Conservation (phyloP, 192 early-diverging fungal species). For the Pilaira anomala region DNA sequence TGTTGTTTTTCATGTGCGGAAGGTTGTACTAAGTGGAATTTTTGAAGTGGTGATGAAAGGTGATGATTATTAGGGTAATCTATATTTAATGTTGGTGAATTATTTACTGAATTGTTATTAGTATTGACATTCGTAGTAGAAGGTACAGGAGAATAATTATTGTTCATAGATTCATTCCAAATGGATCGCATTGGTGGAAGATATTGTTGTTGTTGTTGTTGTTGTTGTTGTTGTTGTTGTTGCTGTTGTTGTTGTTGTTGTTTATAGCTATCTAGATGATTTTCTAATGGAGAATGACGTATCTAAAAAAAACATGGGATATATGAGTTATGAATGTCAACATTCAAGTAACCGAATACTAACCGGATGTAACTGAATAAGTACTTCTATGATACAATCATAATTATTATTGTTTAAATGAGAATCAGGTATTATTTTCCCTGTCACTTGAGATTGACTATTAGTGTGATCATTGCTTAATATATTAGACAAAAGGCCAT, state of each 20-base stretch:
- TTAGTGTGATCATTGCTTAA: constrained; percentile 7
- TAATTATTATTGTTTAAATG: background rate
- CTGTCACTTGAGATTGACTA: constrained; percentile 10
- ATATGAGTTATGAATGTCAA: too few relatives aligned
- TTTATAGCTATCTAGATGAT: constrained; percentile 8
- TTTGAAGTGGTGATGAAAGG: background rate
- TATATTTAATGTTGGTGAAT: too few relatives aligned
- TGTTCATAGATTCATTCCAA: constrained; percentile 1
- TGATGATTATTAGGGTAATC: too few relatives aligned
- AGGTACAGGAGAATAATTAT: constrained; percentile 2
- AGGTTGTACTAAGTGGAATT: background rate
- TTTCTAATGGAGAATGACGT: constrained; percentile 7
- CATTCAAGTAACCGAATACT: constrained; percentile 10
- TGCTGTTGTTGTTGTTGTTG: background rate
- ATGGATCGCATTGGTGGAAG: constrained; percentile 15
- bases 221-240: background rate
- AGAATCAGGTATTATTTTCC: constrained; percentile 13
- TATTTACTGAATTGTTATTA: background rate
- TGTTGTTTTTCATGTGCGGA: background rate
- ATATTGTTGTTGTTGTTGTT: background rate
- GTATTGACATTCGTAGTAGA: background rate
- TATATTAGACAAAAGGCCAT: constrained; percentile 29
- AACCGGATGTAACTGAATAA: constrained; percentile 34
- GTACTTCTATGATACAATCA: constrained; percentile 17
- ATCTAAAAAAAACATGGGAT: background rate